These are phyloP conservation scores for Selaginella moellendorffii DNA, from an alignment of 75 land plant species.

Conservation along the genomic window DNA sequence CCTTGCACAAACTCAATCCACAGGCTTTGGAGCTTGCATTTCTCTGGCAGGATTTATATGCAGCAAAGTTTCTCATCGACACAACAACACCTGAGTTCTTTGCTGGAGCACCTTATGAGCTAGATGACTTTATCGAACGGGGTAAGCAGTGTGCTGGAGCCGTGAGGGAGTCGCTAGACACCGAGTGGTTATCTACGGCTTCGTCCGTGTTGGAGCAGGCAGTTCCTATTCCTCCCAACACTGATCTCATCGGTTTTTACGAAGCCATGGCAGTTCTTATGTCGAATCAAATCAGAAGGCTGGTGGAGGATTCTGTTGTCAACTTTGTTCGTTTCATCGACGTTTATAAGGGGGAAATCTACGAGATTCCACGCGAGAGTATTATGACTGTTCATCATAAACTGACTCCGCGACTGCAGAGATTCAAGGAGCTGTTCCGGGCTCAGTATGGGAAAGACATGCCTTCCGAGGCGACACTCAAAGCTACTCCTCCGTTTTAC, in stretches of 20 bases:
- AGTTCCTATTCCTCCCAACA: constrained; percentile 20
- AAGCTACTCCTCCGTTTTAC: constrained; percentile 18
- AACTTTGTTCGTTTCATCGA: constrained; percentile 8
- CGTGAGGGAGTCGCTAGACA: constrained; percentile 14
- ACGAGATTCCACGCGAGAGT: not conserved
- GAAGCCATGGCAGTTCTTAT: constrained; percentile 27
- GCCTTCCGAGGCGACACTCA: not conserved
- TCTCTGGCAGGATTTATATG: constrained; percentile 19
- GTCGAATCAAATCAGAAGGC: constrained; percentile 19
- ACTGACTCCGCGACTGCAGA: not conserved
- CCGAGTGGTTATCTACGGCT: constrained; percentile 21
- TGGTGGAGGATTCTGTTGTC: constrained; percentile 23
- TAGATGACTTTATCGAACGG: constrained; percentile 3
- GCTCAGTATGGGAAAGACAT: not conserved
- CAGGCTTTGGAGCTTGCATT: constrained; percentile 15
- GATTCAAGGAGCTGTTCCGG: constrained; percentile 11
- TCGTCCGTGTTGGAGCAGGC: constrained; percentile 17
- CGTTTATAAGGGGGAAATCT: not conserved
- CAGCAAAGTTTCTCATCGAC: constrained; percentile 13
- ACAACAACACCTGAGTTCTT: constrained; percentile 1
- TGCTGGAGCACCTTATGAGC: constrained; percentile 14
- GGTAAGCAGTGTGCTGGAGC: constrained; percentile 12
- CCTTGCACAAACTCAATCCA: constrained; percentile 18
- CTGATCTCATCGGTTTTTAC: constrained; percentile 18
- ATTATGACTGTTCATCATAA: not conserved